Evolutionary conservation across 1,139 yeast species (phyloP), one percentile per base, ranked within the genome.

Genomic region (Taphrina deformans): DNA sequence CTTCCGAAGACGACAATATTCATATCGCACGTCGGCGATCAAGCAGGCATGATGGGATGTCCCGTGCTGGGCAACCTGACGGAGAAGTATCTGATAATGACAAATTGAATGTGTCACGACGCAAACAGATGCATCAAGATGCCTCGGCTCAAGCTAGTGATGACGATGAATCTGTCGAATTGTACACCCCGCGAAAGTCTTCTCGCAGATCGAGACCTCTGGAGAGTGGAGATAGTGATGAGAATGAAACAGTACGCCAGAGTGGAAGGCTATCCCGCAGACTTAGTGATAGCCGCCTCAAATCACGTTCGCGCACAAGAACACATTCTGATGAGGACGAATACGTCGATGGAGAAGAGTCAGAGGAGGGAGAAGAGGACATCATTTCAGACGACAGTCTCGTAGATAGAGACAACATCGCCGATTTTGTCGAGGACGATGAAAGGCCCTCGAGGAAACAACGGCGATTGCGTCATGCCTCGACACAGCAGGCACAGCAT

Each of bases 381-480:
- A 16, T 31, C 10, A 12, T 38, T 12, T 29, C 55, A 10, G 44
- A 33, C 2, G 26, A 33, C 27, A 18, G 16, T 16, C 44, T 18
- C 10, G 12, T 26, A 10, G 45, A 35, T 7, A 9, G 24, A 16
- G 58, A 53, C 21, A 21, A 40, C 33, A 27, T 53, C 16, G 21
- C n/a, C 14, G 58, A 53, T 24, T 53, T 53, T 24, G 35, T 53
- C 9, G 58, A 53, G 33, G 48, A 53, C 12, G 58, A 53, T 24
- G 48, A 51, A 16, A n/a, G 41, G 6, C 33, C 35, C 16, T 7
- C 35, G 18, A 45, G 50, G 21, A 10, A 10, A 21, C 14, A 18
- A 21, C n/a, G 53, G 14, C 53, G 38, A 16, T 27, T 38, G 21
- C 26, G 29, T 4, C 50, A 24, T 18, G 26, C 50, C n/a, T 23